Conservation (phyloP, 1,284 basidiomycete species). For the Boletellus deceptivus region DNA sequence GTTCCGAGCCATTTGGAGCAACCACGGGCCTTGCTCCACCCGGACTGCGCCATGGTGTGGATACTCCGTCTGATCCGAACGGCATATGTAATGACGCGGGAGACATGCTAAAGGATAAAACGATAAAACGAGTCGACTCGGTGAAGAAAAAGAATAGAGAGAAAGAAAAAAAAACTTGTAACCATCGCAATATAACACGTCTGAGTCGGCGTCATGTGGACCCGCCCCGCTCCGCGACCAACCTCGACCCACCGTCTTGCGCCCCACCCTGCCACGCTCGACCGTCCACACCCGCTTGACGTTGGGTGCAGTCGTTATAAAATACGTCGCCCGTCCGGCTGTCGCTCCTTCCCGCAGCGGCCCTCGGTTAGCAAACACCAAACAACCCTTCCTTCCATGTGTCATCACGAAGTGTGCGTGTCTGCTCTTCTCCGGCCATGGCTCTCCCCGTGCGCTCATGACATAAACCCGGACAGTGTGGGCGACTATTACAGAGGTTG, state of each 20-base stretch:
- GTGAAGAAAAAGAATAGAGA: too few species aligned
- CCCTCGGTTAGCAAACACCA: not conserved
- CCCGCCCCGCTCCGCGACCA: not conserved
- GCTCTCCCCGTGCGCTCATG: constrained; percentile 1
- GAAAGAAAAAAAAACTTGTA: not conserved
- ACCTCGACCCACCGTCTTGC: constrained; percentile 1
- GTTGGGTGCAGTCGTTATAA: constrained; percentile 20
- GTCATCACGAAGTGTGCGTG: constrained; percentile 58
- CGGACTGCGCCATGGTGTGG: too few species aligned
- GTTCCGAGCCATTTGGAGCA: too few species aligned
- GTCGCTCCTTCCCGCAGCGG: not conserved
- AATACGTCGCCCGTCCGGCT: not conserved
- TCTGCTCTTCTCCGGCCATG: not conserved
- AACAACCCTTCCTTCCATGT: constrained; percentile 37
- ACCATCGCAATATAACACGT: too few species aligned
- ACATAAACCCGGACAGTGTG: constrained; percentile 37
- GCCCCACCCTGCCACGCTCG: constrained; percentile 8
- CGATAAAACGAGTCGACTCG: too few species aligned
- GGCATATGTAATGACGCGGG: too few species aligned
- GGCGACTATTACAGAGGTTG: constrained; percentile 64
- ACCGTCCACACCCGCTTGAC: constrained; percentile 13
- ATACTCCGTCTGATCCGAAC: too few species aligned
- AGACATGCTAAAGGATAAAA: too few species aligned
- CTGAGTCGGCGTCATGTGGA: not conserved
- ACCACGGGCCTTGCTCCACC: too few species aligned